Percentiles rank a stretch among this genome's conserved stretches.
phyloP scores from a whole-genome alignment of 495 filamentous ascomycete species.

The Talaromyces liani region DNA sequence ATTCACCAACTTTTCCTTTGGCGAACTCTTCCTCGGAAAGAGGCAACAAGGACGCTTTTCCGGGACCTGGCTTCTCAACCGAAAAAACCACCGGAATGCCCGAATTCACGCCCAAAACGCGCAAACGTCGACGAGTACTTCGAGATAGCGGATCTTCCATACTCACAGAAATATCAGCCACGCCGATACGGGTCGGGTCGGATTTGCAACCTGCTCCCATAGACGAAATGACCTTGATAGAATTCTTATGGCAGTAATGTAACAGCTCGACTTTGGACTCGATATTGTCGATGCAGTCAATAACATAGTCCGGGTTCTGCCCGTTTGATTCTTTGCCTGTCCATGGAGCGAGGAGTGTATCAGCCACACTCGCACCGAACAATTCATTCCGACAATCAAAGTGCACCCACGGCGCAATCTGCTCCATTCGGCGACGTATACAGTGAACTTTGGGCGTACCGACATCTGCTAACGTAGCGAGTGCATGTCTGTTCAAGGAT shows the following conservation, averaged over 20 bases:
- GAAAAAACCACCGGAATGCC: constrained; percentile 92
- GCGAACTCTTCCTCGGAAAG: constrained; percentile 81
- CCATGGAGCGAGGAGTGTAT: constrained; percentile 56
- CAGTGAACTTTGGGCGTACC: constrained; percentile 91
- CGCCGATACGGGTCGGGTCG: constrained; percentile 84
- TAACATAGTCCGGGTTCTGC: constrained; percentile 71
- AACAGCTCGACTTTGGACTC: constrained; percentile 90
- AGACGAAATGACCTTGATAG: constrained; percentile 76
- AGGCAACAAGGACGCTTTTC: constrained; percentile 83
- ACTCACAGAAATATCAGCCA: constrained; percentile 85
- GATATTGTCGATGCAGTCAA: constrained; percentile 98
- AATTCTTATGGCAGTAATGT: constrained; percentile 72
- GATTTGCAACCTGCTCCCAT: constrained; percentile 99
- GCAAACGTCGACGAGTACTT: constrained; percentile 70
- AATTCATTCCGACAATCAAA: constrained; percentile 87
- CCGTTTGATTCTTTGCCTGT: constrained; percentile 41
- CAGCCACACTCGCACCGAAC: constrained; percentile 60
- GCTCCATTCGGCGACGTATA: constrained; percentile 67
- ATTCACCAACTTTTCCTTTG: constrained; percentile 80
- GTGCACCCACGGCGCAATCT: constrained; percentile 82
- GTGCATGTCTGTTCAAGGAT: constrained; percentile 87
- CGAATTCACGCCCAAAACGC: constrained; percentile 67
- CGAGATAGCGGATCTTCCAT: constrained; percentile 87
- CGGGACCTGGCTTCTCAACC: constrained; percentile 82
- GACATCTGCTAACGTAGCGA: constrained; percentile 89